These are phyloP conservation scores for Lathyrus tuberosus DNA, from an alignment of 306 rosid species.

Conservation along the genomic window DNA sequence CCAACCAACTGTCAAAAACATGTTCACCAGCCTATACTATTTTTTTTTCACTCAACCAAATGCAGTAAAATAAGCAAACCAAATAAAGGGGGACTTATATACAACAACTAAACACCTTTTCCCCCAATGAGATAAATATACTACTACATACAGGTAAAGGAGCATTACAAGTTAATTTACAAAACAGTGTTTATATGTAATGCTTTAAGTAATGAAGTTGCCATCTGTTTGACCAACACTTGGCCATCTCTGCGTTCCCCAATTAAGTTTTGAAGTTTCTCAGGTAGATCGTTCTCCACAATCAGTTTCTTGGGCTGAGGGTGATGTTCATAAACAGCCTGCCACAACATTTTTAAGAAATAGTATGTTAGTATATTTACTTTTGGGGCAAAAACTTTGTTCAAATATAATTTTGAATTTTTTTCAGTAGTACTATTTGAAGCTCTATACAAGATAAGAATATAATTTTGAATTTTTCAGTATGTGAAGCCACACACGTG, in stretches of 20 bases:
- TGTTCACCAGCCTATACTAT: conserved; percentile 17
- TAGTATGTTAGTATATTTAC: not conserved
- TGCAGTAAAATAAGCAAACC: conserved; percentile 24
- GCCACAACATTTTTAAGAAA: conserved; percentile 33
- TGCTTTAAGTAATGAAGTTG: conserved; percentile 94
- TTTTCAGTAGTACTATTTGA: no score
- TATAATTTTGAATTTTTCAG: not conserved
- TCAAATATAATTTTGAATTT: conserved; percentile 3
- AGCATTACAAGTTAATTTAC: conserved; percentile 50
- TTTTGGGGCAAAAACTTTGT: not conserved
- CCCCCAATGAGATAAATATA: conserved; percentile 30
- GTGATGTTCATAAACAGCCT: conserved; percentile 99
- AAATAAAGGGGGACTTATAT: conserved; percentile 42
- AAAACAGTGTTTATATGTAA: conserved; percentile 95
- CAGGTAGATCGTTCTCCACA: conserved; percentile 96
- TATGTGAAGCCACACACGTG: conserved; percentile 8
- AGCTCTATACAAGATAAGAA: no score
- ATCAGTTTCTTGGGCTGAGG: conserved; percentile 98
- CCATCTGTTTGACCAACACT: conserved; percentile 99
- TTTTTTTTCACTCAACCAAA: conserved; percentile 38
- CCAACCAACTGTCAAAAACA: conserved; percentile 17
- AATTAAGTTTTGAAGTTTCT: conserved; percentile 87
- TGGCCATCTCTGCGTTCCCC: conserved; percentile 98
- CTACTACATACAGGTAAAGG: conserved; percentile 30
- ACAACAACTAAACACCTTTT: conserved; percentile 30